Evolutionary conservation across 2,329 filamentous ascomycete genomes (phyloP).

Genomic region (Aspergillus sergii): DNA sequence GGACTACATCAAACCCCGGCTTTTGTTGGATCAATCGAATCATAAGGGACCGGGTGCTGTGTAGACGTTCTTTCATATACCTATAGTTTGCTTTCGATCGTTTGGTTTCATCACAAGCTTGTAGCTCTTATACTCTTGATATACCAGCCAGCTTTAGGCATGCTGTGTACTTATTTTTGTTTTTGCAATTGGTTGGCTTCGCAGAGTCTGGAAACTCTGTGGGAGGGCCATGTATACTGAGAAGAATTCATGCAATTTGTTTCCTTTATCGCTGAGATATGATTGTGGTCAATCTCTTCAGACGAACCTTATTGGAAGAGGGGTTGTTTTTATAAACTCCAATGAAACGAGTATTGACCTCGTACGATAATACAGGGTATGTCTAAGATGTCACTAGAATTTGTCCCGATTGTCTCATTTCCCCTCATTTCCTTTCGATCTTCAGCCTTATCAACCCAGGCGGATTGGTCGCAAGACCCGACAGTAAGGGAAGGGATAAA

Average conservation of each 20-base stretch:
- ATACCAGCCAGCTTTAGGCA: slow-evolving; percentile 1
- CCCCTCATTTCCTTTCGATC: not conserved
- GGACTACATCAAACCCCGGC: slow-evolving; percentile 89
- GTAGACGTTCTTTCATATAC: slow-evolving; percentile 24
- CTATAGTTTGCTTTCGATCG: slow-evolving; percentile 12
- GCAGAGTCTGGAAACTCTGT: slow-evolving; percentile 12
- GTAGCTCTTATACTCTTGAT: slow-evolving; percentile 2
- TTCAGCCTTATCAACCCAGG: not conserved
- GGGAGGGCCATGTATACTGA: not conserved
- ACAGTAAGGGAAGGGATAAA: not conserved
- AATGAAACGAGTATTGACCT: too few relatives aligned
- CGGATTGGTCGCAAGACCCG: not conserved
- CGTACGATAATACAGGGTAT: too few relatives aligned
- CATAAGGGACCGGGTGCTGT: slow-evolving; percentile 46
- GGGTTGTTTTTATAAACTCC: too few relatives aligned
- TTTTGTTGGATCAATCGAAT: slow-evolving; percentile 73
- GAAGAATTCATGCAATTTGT: not conserved
- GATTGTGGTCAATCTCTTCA: not conserved
- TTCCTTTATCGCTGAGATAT: not conserved
- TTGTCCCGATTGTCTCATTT: not conserved
- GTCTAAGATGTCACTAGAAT: not conserved
- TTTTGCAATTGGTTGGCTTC: slow-evolving; percentile 3
- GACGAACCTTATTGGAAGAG: too few relatives aligned
- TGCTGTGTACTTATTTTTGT: not conserved
- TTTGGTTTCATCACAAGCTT: slow-evolving; percentile 7